Evolutionary conservation across 805 yeast genomes (phyloP).

Genomic region (Candida xiaguanensis): DNA sequence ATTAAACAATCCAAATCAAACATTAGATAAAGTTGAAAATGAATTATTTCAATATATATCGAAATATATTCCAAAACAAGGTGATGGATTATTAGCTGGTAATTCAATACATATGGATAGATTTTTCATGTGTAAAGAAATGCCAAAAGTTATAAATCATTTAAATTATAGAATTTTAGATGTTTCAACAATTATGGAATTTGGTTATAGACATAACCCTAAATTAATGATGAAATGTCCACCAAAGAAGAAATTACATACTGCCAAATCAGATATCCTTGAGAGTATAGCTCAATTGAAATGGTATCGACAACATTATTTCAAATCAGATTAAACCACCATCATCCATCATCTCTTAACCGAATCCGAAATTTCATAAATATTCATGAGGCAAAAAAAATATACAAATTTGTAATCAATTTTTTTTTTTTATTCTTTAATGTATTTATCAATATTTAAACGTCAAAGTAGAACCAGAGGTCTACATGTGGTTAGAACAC

Average conservation of each 20-base stretch:
- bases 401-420: not conserved
- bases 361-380: not conserved
- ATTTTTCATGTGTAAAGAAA: slow-evolving; percentile 75
- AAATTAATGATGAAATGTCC: slow-evolving; percentile 55
- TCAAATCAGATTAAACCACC: slow-evolving; percentile 36
- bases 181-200: slow-evolving; percentile 82
- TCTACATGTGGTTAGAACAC: not conserved
- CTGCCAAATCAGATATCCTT: slow-evolving; percentile 83
- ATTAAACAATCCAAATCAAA: slow-evolving; percentile 47
- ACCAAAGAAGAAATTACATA: slow-evolving; percentile 66
- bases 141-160: slow-evolving; percentile 67
- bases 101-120: slow-evolving; percentile 91
- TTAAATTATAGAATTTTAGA: slow-evolving; percentile 79
- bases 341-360: too few species aligned
- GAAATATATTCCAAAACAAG: slow-evolving; percentile 47
- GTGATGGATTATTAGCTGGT: slow-evolving; percentile 79
- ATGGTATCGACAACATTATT: slow-evolving; percentile 71
- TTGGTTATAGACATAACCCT: slow-evolving; percentile 75
- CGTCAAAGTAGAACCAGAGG: not conserved
- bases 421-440: not conserved
- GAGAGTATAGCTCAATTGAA: slow-evolving; percentile 83
- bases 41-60: slow-evolving; percentile 63
- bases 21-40: slow-evolving; percentile 56
- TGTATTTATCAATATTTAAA: not conserved
- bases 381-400: not conserved